phyloP scores from a whole-genome alignment of 306 rosid genomes.

The Rosa persica region DNA sequence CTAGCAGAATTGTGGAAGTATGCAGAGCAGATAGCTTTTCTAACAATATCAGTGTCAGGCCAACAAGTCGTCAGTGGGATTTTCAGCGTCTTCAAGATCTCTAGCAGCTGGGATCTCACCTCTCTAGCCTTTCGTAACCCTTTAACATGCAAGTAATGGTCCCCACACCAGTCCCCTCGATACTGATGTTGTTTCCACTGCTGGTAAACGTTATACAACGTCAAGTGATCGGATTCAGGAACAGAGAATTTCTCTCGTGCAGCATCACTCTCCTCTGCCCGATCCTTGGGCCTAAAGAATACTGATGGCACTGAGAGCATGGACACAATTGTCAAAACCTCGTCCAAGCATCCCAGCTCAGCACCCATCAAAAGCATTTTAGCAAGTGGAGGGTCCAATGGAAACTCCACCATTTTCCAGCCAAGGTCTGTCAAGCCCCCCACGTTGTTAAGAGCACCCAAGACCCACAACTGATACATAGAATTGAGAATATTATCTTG shows the following conservation, averaged over 20 bases:
- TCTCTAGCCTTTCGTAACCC: conserved; percentile 93
- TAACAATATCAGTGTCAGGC: conserved; percentile 85
- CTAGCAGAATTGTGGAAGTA: conserved; percentile 92
- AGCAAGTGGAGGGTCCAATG: conserved; percentile 95
- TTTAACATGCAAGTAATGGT: conserved; percentile 89
- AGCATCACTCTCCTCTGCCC: conserved; percentile 97
- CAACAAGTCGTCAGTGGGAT: conserved; percentile 69
- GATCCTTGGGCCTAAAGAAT: conserved; percentile 92
- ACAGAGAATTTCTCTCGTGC: conserved; percentile 90
- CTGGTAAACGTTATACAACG: conserved; percentile 86
- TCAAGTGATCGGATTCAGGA: conserved; percentile 93
- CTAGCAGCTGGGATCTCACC: conserved; percentile 90
- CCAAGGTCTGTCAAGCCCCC: conserved; percentile 89
- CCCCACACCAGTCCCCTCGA: conserved; percentile 98
- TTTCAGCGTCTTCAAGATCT: conserved; percentile 83
- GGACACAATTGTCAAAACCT: conserved; percentile 88
- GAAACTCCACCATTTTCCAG: conserved; percentile 99
- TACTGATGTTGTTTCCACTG: conserved; percentile 97
- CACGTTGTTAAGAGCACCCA: conserved; percentile 94
- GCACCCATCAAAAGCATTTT: conserved; percentile 97
- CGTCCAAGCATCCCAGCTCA: conserved; percentile 72
- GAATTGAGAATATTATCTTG: conserved; percentile 97
- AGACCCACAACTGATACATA: conserved; percentile 98
- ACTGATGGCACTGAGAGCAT: conserved; percentile 99
- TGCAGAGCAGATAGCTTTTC: conserved; percentile 93